Percentiles rank a stretch among this genome's conserved stretches.
Conservation (phyloP, 345 rosid genomes). For the Arabidopsis arenosa region DNA sequence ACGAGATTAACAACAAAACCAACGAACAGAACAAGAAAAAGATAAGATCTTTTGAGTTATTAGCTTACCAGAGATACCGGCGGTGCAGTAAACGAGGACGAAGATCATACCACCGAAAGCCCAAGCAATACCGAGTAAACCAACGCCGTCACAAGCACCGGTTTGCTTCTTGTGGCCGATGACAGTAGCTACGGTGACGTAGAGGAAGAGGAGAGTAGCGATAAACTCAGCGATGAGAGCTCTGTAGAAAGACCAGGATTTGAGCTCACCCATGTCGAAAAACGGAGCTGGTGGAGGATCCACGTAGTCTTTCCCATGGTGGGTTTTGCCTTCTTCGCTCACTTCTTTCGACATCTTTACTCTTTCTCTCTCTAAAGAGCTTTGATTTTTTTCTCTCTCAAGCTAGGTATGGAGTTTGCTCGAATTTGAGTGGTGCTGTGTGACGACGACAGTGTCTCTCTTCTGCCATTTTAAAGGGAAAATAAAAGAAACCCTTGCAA, state of each 20-base stretch:
- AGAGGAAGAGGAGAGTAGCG: slow-evolving; percentile 94
- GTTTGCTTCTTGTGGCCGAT: slow-evolving; percentile 74
- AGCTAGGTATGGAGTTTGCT: slow-evolving; percentile 22
- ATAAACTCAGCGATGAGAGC: slow-evolving; percentile 95
- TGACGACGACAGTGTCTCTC: slow-evolving; percentile 36
- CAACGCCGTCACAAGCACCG: slow-evolving; percentile 78
- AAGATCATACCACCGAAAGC: slow-evolving; percentile 91
- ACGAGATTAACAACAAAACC: neutral
- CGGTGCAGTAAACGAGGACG: slow-evolving; percentile 65
- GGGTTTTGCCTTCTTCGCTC: slow-evolving; percentile 69
- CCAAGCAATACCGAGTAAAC: slow-evolving; percentile 92
- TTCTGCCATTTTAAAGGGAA: slow-evolving; percentile 40
- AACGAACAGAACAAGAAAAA: neutral
- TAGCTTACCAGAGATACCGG: slow-evolving; percentile 76
- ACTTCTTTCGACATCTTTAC: slow-evolving; percentile 78
- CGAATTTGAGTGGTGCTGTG: neutral
- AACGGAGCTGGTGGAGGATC: slow-evolving; percentile 98
- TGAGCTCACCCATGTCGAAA: slow-evolving; percentile 66
- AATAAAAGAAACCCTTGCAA: neutral
- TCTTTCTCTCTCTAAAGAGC: neutral
- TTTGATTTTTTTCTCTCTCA: slow-evolving; percentile 12
- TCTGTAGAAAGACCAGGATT: slow-evolving; percentile 89
- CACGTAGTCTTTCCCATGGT: slow-evolving; percentile 78
- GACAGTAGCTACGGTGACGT: slow-evolving; percentile 78
- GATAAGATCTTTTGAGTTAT: too few species aligned